Evolutionary conservation across 164 flowering plant species (phyloP), one percentile per base, ranked within the genome.

Genomic region (Vitis cinerea): DNA sequence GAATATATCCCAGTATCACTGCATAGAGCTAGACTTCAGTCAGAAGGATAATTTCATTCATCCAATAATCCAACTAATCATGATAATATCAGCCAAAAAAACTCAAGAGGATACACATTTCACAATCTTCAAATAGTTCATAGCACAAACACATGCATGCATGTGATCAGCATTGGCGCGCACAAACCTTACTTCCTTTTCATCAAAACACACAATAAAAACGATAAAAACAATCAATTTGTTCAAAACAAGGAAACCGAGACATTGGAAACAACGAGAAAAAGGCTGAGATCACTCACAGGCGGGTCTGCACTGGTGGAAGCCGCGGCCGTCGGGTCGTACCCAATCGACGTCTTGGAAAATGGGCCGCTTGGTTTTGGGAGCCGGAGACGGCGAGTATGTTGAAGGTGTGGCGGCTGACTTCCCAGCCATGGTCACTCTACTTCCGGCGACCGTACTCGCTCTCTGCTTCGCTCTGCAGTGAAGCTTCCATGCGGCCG

Each of bases 241-340:
- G 10, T 58, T 53, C 31, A 37, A 65, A 44, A n/a, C n/a, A 64
- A 19, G 16, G 14, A 31, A n/a, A 60, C 37, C 48, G 31, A 49
- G 66, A 53, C 4, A 37, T 37, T 37, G 3, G 44, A 71, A 55
- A 62, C 37, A 30, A 56, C 50, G 7, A 10, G 11, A 53, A 37
- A 67, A 50, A 53, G 17, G 29, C 58, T 37, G 44, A 37, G 7
- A 37, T 37, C 44, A 63, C 83, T 58, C 61, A 94, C 99, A 90
- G 27, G 99, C 97, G 50, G 98, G 99, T 23, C 99, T 73, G 83
- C 99, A 95, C 70, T 93, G 89, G 53, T 86, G 94, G 72, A 93
- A 86, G 66, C 78, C 81, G 10, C 99, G 97, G 69, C 93, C 92
- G 61, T 95, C 99, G 17, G 96, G 82, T 10, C 99, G 89, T 67